Base-by-base conservation (phyloP, 2,329 filamentous ascomycete genomes). In the Waltergamsia citrina region DNA sequence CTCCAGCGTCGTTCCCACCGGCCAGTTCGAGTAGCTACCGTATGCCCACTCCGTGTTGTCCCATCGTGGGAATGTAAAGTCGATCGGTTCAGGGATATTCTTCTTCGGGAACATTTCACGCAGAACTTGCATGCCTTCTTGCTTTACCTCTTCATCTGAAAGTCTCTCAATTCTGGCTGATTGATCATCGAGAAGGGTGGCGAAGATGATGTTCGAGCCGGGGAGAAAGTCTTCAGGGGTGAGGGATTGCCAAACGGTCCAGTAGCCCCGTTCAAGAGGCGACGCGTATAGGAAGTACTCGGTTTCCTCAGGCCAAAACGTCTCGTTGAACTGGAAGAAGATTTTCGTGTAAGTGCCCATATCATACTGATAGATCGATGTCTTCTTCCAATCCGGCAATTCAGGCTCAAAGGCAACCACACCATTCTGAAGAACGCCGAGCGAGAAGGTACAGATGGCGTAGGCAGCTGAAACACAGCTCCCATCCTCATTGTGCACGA, bases 331-430 rank as follows among this genome's bases (percentile, higher is more conserved):
- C 41, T 82, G 78, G 39, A 80, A 57, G 54, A 84, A 84, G 40
- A 84, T 72, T 49, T 85, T 85, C 33, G 78, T 84, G 54, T 83
- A 85, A 0, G 77, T 82, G 6, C 73, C 79, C 71, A 84, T 82
- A 40, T 65, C 60, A 49, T 82, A 81, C 24, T 69, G 74, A 4
- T 71, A 65, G 33, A 84, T 79, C 0, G 74, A 71, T 3, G 64
- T 65, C 11, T 67, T 59, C 52, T 85, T 84, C 79, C 78, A 83
- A 3, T 52, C 51, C 0, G 79, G 80, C 0, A 84, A 58, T 5
- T 56, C 43, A 0, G 80, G 79, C 9, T 60, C 47, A 47, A 83
- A 85, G 0, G 53, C 50, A 1, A 83, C 66, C 1, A 59, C 64
- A 3, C 74, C 63, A 40, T 74, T 71, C 47, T 84, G 79, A 1